Evolutionary conservation across 495 filamentous ascomycete species (phyloP).

Genomic region (Hamigera avellanea): DNA sequence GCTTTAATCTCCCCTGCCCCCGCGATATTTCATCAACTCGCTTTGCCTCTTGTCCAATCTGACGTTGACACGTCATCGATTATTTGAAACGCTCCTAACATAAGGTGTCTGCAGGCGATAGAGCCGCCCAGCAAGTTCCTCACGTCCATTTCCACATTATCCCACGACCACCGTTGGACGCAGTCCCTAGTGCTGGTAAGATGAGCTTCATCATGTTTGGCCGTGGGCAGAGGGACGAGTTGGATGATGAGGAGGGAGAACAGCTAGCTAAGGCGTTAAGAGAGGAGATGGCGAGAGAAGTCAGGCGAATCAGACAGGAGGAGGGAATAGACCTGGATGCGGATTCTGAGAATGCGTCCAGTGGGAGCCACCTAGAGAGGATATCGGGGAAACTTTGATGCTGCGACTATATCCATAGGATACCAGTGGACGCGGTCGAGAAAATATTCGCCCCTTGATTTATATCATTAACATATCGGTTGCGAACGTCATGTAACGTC

Average conservation of each 20-base stretch:
- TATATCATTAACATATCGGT: too few relatives aligned
- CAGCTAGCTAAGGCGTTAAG: slow-evolving; percentile 52
- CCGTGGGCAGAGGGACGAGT: slow-evolving; percentile 63
- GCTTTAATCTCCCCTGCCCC: too few relatives aligned
- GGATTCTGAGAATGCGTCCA: slow-evolving; percentile 3
- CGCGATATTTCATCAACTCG: too few relatives aligned
- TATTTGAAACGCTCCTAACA: not conserved
- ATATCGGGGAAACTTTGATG: slow-evolving; percentile 2
- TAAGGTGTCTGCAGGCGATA: slow-evolving; percentile 36
- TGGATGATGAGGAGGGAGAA: slow-evolving; percentile 76
- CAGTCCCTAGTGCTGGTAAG: slow-evolving; percentile 19
- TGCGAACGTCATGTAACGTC: too few relatives aligned
- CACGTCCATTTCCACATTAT: slow-evolving; percentile 94
- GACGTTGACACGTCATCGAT: too few relatives aligned
- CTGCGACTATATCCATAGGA: too few relatives aligned
- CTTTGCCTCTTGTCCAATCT: too few relatives aligned
- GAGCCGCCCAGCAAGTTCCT: slow-evolving; percentile 81
- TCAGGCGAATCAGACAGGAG: slow-evolving; percentile 32
- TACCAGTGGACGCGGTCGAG: too few relatives aligned
- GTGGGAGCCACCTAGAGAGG: not conserved
- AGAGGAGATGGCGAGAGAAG: slow-evolving; percentile 42
- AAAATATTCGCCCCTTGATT: too few relatives aligned
- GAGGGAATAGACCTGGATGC: slow-evolving; percentile 32
- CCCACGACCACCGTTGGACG: slow-evolving; percentile 42
- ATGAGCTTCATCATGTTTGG: slow-evolving; percentile 75